phyloP scores from a whole-genome alignment of 208 protist species.

The Willaertia magna region DNA sequence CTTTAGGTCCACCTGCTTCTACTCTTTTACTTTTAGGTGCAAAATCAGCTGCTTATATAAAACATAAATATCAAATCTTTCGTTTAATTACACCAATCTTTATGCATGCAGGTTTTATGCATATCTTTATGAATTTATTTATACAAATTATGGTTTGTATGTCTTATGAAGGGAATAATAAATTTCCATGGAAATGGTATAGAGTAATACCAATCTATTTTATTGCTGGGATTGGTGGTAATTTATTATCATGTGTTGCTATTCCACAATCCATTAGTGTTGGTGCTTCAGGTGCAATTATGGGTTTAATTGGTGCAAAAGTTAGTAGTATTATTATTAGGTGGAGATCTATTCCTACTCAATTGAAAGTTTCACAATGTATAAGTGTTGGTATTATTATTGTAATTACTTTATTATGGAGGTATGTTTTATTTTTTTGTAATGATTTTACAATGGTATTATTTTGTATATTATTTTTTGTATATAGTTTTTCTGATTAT shows the following conservation, averaged over 20 bases:
- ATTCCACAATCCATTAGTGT: not conserved
- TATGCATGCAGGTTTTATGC: not conserved
- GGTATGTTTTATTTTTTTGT: not conserved
- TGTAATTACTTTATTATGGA: not conserved
- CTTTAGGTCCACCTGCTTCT: not conserved
- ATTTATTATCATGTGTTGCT: not conserved
- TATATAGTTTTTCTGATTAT: not conserved
- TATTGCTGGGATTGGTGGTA: not conserved
- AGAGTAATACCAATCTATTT: not conserved
- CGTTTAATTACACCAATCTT: not conserved
- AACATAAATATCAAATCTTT: not conserved
- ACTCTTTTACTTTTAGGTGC: not conserved
- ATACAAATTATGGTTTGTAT: not conserved
- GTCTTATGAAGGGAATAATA: not conserved
- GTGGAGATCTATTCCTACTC: not conserved
- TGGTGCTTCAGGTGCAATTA: not conserved
- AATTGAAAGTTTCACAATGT: not conserved
- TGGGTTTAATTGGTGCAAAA: not conserved
- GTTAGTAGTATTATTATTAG: not conserved
- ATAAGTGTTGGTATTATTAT: not conserved
- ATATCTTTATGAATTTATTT: slow-evolving; percentile 3
- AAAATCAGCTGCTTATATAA: not conserved
- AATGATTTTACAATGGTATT: not conserved
- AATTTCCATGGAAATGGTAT: not conserved
- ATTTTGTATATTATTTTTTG: not conserved